Conservation (phyloP, 148 eudicot genomes). For the Rhododendron molle region DNA sequence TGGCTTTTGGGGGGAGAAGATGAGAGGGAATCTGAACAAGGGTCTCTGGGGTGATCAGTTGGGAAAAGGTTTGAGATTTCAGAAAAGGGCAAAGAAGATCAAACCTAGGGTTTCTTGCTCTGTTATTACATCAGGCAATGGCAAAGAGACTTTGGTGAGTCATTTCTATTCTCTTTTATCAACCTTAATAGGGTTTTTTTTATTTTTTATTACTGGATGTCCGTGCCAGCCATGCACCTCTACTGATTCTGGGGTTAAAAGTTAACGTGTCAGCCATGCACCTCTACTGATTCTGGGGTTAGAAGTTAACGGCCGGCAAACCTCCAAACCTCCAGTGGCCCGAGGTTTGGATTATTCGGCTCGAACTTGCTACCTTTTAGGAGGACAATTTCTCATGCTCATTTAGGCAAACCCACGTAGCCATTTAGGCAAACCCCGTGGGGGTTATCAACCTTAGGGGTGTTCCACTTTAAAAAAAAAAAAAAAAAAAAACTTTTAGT, state of each 20-base stretch:
- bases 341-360: no score
- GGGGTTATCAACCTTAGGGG: not conserved
- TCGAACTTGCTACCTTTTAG: no score
- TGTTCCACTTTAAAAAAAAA: no score
- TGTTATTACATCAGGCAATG: conserved; percentile 55
- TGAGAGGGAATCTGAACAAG: conserved; percentile 37
- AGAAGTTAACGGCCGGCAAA: no score
- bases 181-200: not conserved
- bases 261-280: no score
- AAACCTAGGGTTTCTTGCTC: conserved; percentile 52
- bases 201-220: no score
- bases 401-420: not conserved
- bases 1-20: conserved; percentile 56
- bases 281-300: no score
- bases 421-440: not conserved
- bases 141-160: conserved; percentile 54
- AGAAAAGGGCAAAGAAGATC: conserved; percentile 33
- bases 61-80: conserved; percentile 24
- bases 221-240: no score
- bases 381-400: no score
- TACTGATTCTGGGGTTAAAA: no score
- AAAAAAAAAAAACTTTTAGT: no score
- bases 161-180: not conserved
- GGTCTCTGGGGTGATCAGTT: conserved; percentile 28
- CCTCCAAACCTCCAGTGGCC: no score